phyloP scores from a whole-genome alignment of 1,139 yeast species.

The Yamadazyma triangularis region DNA sequence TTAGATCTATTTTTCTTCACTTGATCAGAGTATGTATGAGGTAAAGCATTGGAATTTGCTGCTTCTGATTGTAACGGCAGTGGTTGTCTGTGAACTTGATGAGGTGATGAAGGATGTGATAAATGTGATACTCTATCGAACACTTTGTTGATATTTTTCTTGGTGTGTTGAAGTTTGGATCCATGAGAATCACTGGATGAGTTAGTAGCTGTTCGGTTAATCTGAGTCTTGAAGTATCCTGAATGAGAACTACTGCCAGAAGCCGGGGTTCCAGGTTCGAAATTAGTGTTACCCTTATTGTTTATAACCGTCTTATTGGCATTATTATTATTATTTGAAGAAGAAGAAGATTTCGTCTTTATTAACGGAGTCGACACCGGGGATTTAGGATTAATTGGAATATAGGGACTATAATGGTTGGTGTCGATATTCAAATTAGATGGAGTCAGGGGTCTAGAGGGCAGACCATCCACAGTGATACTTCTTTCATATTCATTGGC shows the following conservation, averaged over 20 bases:
- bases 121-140: not conserved
- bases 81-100: slow-evolving; percentile 1
- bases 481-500: slow-evolving; percentile 16
- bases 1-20: slow-evolving; percentile 32
- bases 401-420: slow-evolving; percentile 12
- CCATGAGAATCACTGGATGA: slow-evolving; percentile 7
- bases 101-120: slow-evolving; percentile 4
- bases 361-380: slow-evolving; percentile 4
- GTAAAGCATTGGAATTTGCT: slow-evolving; percentile 14
- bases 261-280: slow-evolving; percentile 10
- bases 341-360: slow-evolving; percentile 6
- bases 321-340: not conserved
- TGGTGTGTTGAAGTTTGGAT: slow-evolving; percentile 8
- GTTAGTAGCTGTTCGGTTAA: slow-evolving; percentile 5
- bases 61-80: slow-evolving; percentile 8
- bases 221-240: slow-evolving; percentile 5
- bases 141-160: slow-evolving; percentile 1
- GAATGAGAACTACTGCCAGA: slow-evolving; percentile 4
- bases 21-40: slow-evolving; percentile 29
- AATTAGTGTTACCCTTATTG: slow-evolving; percentile 6
- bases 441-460: too few relatives aligned
- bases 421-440: slow-evolving; percentile 9
- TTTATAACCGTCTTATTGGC: slow-evolving; percentile 6
- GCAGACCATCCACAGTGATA: slow-evolving; percentile 5
- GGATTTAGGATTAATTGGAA: slow-evolving; percentile 6